Evolutionary conservation across 192 early-diverging fungal genomes (phyloP), one percentile per base, ranked within the genome.

Genomic region (Dispira simplex): DNA sequence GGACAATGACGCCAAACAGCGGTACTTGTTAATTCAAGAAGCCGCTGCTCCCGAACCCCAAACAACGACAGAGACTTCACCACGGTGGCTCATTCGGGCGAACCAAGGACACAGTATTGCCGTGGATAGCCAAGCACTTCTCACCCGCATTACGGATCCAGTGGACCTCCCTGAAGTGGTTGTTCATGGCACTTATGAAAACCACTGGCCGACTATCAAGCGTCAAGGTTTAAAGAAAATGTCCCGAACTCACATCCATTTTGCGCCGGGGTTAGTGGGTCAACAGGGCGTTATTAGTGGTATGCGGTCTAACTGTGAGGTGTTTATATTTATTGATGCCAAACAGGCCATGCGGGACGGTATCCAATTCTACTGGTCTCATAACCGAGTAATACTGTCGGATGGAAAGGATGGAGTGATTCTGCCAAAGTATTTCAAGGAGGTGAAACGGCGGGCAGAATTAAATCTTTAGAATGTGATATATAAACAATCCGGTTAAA

Each of bases 301-400:
- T 49, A 49, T 49, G 48, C 48, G 48, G 48, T 1, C 21, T 21
- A 49, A 49, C 48, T 49, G 48, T 8, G 48, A 49, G 9, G 48
- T 49, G 48, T 49, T 20, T 49, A 49, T 49, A 49, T 49, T 20
- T 21, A 49, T 49, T 49, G 48, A 49, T 49, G 48, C 21, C 21
- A 21, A 16, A 4, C 16, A 8, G 21, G 48, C 48, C 48, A 49
- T 49, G 48, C 32, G 6, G 32, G 32, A 39, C 32, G 32, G 32
- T 39, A 39, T 39, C 6, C 32, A 39, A 39, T 39, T 39, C 6
- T 39, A 39, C 6, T 6, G 32, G 32, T 39, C 32, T 39, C 32
- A 39, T 39, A 39, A 39, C 32, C 32, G 6, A 39, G 32, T 39
- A 1, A 39, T 39, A 39, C 32, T 39, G 32, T 39, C 32, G 32